A percentile compares a stretch with the other conserved stretches of the same genome.
phyloP scores from a whole-genome alignment of 225 moss, liverwort and hornwort species.

The Polytrichum formosum region DNA sequence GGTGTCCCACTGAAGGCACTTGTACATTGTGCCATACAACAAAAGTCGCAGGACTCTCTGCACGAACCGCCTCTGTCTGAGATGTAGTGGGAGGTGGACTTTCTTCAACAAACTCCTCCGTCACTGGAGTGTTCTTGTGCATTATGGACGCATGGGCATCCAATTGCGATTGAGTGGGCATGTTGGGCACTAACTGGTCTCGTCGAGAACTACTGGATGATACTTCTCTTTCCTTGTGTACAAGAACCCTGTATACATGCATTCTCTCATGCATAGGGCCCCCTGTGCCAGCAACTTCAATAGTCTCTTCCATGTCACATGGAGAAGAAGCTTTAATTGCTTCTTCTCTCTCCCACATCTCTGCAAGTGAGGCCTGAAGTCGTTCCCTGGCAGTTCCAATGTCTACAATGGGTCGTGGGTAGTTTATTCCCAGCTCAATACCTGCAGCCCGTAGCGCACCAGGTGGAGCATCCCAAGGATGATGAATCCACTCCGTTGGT shows the following conservation, averaged over 20 bases:
- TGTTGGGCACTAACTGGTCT: conserved; percentile 92
- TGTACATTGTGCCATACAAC: conserved; percentile 21
- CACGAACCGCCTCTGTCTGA: conserved; percentile 25
- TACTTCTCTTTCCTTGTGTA: conserved; percentile 58
- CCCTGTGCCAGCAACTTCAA: conserved; percentile 67
- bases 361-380: conserved; percentile 77
- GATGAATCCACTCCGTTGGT: conserved; percentile 97
- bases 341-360: conserved; percentile 99
- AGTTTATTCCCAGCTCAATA: conserved; percentile 88
- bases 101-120: conserved; percentile 57
- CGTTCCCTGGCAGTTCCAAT: conserved; percentile 66
- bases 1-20: conserved; percentile 27
- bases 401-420: conserved; percentile 89
- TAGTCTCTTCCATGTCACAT: conserved; percentile 86
- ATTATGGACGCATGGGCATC: conserved; percentile 82
- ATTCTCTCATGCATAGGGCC: conserved; percentile 68
- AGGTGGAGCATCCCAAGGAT: conserved; percentile 93
- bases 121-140: conserved; percentile 40
- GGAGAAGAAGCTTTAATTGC: conserved; percentile 71
- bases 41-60: conserved; percentile 12
- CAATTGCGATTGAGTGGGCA: conserved; percentile 73
- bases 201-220: conserved; percentile 68
- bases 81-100: conserved; percentile 13
- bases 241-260: conserved; percentile 81
- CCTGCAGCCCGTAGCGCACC: conserved; percentile 90